Percentiles rank a stretch among this genome's conserved stretches.
These are phyloP conservation scores for Botryotinia narcissicola DNA, from an alignment of 2,329 filamentous ascomycete species.

Conservation along the genomic window DNA sequence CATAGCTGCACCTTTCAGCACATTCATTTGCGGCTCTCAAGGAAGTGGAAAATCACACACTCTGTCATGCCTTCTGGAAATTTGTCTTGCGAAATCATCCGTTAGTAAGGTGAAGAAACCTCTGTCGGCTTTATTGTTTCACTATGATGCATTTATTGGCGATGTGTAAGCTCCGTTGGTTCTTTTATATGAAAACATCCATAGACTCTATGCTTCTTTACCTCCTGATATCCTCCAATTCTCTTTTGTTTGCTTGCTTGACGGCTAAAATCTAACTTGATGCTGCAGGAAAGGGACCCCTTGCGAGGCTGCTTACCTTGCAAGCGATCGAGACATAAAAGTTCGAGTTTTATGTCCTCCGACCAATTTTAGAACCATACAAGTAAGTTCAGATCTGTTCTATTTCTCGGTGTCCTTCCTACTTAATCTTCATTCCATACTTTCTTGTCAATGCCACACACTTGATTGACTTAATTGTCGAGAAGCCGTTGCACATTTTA, in stretches of 20 bases:
- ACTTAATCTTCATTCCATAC: neutral
- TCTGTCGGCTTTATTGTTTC: constrained; percentile 53
- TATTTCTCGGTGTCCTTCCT: neutral
- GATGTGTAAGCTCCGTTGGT: neutral
- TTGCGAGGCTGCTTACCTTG: constrained; percentile 57
- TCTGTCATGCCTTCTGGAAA: constrained; percentile 54
- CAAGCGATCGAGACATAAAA: constrained; percentile 44
- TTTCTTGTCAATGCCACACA: neutral
- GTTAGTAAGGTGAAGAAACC: constrained; percentile 47
- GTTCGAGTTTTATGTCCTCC: constrained; percentile 53
- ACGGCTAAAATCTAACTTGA: neutral
- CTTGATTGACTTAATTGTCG: neutral
- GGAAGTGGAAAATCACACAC: constrained; percentile 63
- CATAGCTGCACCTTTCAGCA: constrained; percentile 53
- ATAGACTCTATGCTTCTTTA: neutral
- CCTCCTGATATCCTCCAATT: neutral
- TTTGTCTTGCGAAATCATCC: constrained; percentile 41
- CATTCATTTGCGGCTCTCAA: constrained; percentile 63
- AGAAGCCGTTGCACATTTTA: neutral
- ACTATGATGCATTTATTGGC: constrained; percentile 45
- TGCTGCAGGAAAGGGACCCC: constrained; percentile 27
- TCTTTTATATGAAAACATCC: fast-evolving
- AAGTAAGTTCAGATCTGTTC: constrained; percentile 23
- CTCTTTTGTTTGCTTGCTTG: neutral
- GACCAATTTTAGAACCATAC: constrained; percentile 45